A percentile compares a stretch with the other conserved stretches of the same genome.
phyloP scores from a whole-genome alignment of 495 filamentous ascomycete species.

The Lasiosphaeria miniovina region DNA sequence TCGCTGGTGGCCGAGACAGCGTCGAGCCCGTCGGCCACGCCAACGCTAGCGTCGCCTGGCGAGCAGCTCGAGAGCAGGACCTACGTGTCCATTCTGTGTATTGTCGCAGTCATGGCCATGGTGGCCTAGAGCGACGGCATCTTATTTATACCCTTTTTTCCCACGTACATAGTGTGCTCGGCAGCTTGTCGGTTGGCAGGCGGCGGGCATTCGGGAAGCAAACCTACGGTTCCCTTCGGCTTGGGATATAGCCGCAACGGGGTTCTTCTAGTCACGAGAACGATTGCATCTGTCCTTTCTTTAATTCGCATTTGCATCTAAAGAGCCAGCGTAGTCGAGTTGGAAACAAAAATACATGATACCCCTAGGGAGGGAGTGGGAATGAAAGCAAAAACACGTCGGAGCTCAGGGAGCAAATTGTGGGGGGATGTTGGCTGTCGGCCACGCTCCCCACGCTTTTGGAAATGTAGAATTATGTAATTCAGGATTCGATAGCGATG shows the following conservation, averaged over 20 bases:
- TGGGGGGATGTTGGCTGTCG: not conserved
- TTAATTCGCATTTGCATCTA: conserved; percentile 17
- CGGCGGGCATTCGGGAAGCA: not conserved
- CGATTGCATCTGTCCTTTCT: conserved; percentile 11
- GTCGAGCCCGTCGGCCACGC: conserved; percentile 2
- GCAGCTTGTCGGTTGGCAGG: not conserved
- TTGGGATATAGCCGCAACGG: conserved; percentile 1
- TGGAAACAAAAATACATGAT: conserved; percentile 8
- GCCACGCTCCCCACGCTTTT: not conserved
- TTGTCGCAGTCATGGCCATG: conserved; percentile 19
- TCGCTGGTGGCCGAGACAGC: conserved; percentile 12
- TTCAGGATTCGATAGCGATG: conserved; percentile 2
- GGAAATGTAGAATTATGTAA: conserved; percentile 4
- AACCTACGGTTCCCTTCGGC: not conserved
- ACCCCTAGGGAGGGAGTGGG: conserved; percentile 12
- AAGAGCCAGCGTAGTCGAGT: conserved; percentile 16
- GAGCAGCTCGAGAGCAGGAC: conserved; percentile 15
- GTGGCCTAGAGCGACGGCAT: conserved; percentile 13
- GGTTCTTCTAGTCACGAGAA: conserved; percentile 2
- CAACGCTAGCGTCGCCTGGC: conserved; percentile 17
- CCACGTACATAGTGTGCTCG: not conserved
- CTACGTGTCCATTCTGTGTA: conserved; percentile 17
- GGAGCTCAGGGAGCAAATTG: conserved; percentile 9
- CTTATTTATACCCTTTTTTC: not conserved
- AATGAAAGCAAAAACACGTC: conserved; percentile 4